Base-by-base conservation (phyloP, 108 stramenopile genomes). In the Pseudonitzschia delicatissima region DNA sequence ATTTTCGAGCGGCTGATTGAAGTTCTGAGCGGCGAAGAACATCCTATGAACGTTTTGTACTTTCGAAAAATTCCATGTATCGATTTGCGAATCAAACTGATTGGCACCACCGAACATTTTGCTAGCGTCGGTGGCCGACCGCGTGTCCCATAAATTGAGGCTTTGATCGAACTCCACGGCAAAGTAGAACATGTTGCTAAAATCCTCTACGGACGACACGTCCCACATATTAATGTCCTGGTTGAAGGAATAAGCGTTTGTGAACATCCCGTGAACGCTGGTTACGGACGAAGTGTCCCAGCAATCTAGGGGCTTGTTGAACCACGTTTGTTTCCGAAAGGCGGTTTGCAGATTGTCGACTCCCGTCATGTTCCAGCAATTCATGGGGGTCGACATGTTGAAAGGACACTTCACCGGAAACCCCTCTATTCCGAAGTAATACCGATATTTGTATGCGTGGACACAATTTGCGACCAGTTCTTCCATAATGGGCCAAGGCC, bases 21-120 rank as follows among this genome's bases (percentile, higher is more conserved):
- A 78, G 13, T 25, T 26, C 0, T 17, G 21, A 2, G 60, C 60
- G 0, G 45, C 28, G 20, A 47, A 21, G 52, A 77, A 77, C 76
- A 69, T 74, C 12, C 42, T 15, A 12, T 64, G 36, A 76, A 83
- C 73, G 27, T 65, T 58, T 8, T 12, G 45, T 9, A 76, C 74
- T 20, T 29, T 36, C 1, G 66, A 67, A 5, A 45, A 36, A 36
- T 73, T 60, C 82, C 82, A 83, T 2, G 53, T 28, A 1, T 34
- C 37, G 0, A 76, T 65, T 29, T 67, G 62, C 11, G 51, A 44
- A 49, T 78, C 73, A 50, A 78, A 78, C 0, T 27, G 4, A 0
- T 6, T 1, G 6, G 77, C 44, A 13, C 18, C 47, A 13, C 2
- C 8, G 34, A 78, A 78, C 72, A 61, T 48, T 0, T 2, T n/a